These are phyloP conservation scores for Trametes gibbosa DNA, from an alignment of 768 basidiomycete genomes.

Conservation along the genomic window DNA sequence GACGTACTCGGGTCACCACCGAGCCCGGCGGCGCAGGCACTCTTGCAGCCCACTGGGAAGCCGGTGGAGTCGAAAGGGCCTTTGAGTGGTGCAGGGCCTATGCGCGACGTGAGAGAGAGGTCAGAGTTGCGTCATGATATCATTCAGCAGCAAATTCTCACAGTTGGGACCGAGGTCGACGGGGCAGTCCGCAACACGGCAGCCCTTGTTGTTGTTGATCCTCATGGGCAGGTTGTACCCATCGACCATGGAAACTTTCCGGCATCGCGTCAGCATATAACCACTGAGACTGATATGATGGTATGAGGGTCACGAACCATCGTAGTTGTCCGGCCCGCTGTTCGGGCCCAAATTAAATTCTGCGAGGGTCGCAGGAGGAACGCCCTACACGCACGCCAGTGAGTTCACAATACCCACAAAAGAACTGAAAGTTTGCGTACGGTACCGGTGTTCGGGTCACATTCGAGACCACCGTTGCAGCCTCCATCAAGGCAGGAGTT, in stretches of 20 bases:
- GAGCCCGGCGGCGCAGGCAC: constrained; percentile 40
- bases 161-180: constrained; percentile 36
- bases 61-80: constrained; percentile 36
- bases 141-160: constrained; percentile 13
- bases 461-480: constrained; percentile 39
- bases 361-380: constrained; percentile 35
- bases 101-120: background rate
- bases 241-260: constrained; percentile 31
- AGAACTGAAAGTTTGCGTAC: constrained; percentile 20
- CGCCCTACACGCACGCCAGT: constrained; percentile 22
- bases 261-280: background rate
- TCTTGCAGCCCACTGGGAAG: constrained; percentile 42
- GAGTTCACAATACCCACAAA: background rate
- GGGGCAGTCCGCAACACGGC: constrained; percentile 32
- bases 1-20: constrained; percentile 30
- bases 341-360: constrained; percentile 32
- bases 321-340: constrained; percentile 32
- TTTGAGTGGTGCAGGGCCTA: constrained; percentile 33
- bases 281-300: background rate
- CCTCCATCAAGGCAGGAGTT: constrained; percentile 36
- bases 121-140: background rate
- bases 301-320: constrained; percentile 21
- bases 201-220: constrained; percentile 32
- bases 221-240: constrained; percentile 35
- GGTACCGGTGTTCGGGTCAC: constrained; percentile 36